Evolutionary conservation across 2,329 filamentous ascomycete species (phyloP), one percentile per base, ranked within the genome.

Genomic region (Fusarium oligoseptatum): DNA sequence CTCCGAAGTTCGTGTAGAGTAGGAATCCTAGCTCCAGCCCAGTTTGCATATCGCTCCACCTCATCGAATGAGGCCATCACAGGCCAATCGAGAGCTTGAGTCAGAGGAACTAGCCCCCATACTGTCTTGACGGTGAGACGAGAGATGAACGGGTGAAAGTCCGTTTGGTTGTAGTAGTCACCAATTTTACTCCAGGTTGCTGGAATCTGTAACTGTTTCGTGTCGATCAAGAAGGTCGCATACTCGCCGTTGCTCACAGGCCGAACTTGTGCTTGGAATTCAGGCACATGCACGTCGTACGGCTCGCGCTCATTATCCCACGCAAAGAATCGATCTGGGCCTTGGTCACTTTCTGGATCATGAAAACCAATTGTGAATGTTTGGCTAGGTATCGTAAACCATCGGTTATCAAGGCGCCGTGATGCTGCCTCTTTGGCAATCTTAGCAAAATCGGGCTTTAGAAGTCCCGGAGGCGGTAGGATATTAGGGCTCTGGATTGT

Each of bases 291-390:
- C 1, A 52, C 29, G 3, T 69, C 32, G 7, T 75, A 67, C 1
- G 72, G 72, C 27, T 73, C 68, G 0, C 72, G 72, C 22, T 74
- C 72, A 2, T 75, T 74, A 15, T 73, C 72, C 72, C 65, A 75
- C 0, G 72, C 68, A 36, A 75, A 74, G 65, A 75, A 75, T 15
- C 72, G 36, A 14, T 60, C 15, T 9, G 48, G 68, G 0, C 72
- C 72, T 1, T 29, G 58, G 1, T 75, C 56, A 0, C 36, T 52
- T 17, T 74, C 72, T 11, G 65, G 41, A 1, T 70, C 72, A 8
- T 63, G 52, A 7, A 45, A 74, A 0, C 72, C 66, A 2, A 75
- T 73, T 0, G 48, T 64, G 9, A 70, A 67, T 0, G 2, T 62
- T 22, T 75, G 66, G 1, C 34, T 0, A 0, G 66, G 72, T 0